These are phyloP conservation scores for Colletotrichum endophyticum DNA, from an alignment of 2,329 filamentous ascomycete species.

Conservation along the genomic window DNA sequence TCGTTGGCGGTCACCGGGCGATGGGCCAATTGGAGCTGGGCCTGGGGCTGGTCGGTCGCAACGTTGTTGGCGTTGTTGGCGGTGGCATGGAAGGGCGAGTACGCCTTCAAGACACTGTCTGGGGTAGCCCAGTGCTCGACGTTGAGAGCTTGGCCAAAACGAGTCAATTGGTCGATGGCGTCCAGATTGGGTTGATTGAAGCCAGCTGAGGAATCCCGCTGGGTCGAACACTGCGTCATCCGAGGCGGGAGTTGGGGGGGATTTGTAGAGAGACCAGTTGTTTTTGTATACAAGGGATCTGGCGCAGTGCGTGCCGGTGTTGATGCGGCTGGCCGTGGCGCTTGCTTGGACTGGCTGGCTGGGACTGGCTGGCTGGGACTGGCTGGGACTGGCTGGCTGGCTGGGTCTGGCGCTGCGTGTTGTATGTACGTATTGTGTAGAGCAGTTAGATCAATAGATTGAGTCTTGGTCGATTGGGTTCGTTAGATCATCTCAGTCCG, in stretches of 20 bases:
- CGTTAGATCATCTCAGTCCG: background rate
- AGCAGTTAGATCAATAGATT: background rate
- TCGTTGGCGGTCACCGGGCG: slow-evolving; percentile 12
- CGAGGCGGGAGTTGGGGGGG: background rate
- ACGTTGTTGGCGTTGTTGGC: background rate
- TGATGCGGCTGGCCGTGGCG: background rate
- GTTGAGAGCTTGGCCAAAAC: slow-evolving; percentile 15
- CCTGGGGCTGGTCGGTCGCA: background rate
- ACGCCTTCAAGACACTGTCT: slow-evolving; percentile 10
- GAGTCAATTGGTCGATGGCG: slow-evolving; percentile 19
- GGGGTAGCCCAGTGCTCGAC: slow-evolving; percentile 16
- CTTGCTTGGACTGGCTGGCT: background rate
- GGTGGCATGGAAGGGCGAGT: slow-evolving; percentile 16
- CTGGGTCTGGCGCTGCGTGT: background rate
- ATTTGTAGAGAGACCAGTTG: background rate
- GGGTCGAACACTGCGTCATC: slow-evolving; percentile 20
- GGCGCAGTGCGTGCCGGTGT: background rate
- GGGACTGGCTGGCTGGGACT: background rate
- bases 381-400: background rate
- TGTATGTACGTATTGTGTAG: background rate
- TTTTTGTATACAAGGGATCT: background rate
- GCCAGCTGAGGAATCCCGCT: slow-evolving; percentile 19
- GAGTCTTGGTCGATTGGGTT: background rate
- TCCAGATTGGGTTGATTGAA: slow-evolving; percentile 17
- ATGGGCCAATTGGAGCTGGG: slow-evolving; percentile 12